phyloP scores from a whole-genome alignment of 2,329 filamentous ascomycete species.

The Aureobasidium zeae region DNA sequence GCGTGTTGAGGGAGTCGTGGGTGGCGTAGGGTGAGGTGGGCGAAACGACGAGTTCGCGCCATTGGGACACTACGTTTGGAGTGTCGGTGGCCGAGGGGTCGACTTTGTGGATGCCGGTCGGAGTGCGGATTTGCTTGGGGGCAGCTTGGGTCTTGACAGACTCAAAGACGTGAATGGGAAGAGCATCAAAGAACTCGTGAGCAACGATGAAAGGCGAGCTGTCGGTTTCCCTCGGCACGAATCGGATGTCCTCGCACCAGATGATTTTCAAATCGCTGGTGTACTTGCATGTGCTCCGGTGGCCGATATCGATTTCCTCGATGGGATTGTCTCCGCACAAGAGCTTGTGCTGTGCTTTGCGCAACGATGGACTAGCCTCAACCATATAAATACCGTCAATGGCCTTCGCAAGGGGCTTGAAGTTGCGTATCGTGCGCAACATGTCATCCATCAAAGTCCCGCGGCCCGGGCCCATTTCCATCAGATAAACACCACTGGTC shows the following conservation, averaged over 20 bases:
- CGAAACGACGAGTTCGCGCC: slow-evolving; percentile 74
- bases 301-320: slow-evolving; percentile 62
- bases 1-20: slow-evolving; percentile 45
- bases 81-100: slow-evolving; percentile 17
- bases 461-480: slow-evolving; percentile 88
- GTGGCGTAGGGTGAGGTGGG: slow-evolving; percentile 45
- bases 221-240: slow-evolving; percentile 57
- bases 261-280: slow-evolving; percentile 59
- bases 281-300: slow-evolving; percentile 67
- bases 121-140: slow-evolving; percentile 37
- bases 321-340: slow-evolving; percentile 67
- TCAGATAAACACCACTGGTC: slow-evolving; percentile 67
- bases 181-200: slow-evolving; percentile 96
- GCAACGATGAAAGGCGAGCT: slow-evolving; percentile 88
- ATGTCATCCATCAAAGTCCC: slow-evolving; percentile 97
- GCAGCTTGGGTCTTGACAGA: slow-evolving; percentile 43
- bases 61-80: slow-evolving; percentile 48
- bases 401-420: slow-evolving; percentile 64
- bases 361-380: slow-evolving; percentile 76
- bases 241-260: slow-evolving; percentile 83
- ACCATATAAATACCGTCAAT: slow-evolving; percentile 89
- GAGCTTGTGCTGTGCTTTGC: slow-evolving; percentile 67
- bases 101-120: slow-evolving; percentile 39
- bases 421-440: slow-evolving; percentile 74
- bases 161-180: slow-evolving; percentile 93